These are phyloP conservation scores for Colletotrichum liriopes DNA, from an alignment of 2,329 filamentous ascomycete species.

Conservation along the genomic window DNA sequence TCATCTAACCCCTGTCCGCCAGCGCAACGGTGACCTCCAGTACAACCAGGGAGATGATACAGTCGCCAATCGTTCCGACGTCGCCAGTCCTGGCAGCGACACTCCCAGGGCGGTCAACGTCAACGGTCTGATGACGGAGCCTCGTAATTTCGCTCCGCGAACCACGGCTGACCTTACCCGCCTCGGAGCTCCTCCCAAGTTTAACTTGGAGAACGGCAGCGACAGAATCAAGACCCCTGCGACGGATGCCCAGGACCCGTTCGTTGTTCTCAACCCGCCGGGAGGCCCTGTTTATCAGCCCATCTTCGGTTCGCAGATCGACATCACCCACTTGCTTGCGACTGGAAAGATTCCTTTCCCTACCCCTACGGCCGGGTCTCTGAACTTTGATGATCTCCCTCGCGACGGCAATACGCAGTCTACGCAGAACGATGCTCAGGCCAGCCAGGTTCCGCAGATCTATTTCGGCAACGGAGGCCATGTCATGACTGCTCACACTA, in stretches of 20 bases:
- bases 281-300: conserved; percentile 17
- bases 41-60: not conserved
- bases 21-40: conserved; percentile 4
- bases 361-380: not conserved
- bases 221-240: not conserved
- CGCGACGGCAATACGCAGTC: not conserved
- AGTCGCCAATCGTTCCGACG: not conserved
- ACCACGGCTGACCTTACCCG: conserved; percentile 47
- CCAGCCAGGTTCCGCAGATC: conserved; percentile 1
- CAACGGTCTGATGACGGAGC: conserved; percentile 54
- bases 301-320: conserved; percentile 21
- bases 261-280: conserved; percentile 8
- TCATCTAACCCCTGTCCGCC: conserved; percentile 12
- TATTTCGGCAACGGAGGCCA: not conserved
- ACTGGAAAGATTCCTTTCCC: conserved; percentile 17
- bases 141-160: conserved; percentile 59
- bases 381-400: conserved; percentile 14
- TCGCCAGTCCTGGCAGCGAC: conserved; percentile 22
- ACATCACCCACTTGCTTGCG: conserved; percentile 23
- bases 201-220: conserved; percentile 47
- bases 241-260: conserved; percentile 14
- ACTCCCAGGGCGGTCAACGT: conserved; percentile 23
- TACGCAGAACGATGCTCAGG: not conserved
- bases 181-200: conserved; percentile 56
- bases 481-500: not conserved